Conservation (phyloP, 179 eudicot genomes). For the Gypsophila paniculata region DNA sequence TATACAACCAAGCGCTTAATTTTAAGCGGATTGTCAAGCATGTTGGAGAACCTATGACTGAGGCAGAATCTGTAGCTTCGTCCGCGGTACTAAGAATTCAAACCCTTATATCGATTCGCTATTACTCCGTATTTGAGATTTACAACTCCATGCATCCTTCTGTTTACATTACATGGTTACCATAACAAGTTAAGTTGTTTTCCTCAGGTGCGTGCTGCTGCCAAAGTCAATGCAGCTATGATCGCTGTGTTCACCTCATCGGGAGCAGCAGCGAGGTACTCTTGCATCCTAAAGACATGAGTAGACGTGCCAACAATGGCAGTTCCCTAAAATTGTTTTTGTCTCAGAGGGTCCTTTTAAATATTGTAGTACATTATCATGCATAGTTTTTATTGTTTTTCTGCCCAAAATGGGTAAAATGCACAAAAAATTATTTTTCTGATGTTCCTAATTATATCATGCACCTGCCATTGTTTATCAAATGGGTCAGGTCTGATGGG, state of each 20-base stretch:
- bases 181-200: not conserved
- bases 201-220: slow-evolving; percentile 49
- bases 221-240: slow-evolving; percentile 51
- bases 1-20: slow-evolving; percentile 61
- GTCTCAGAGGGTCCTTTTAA: too few relatives aligned
- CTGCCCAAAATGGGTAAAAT: too few relatives aligned
- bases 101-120: not conserved
- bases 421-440: too few relatives aligned
- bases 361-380: too few relatives aligned
- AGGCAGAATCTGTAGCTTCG: slow-evolving; percentile 85
- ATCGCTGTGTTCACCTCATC: slow-evolving; percentile 58
- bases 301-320: not conserved
- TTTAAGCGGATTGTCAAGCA: slow-evolving; percentile 64
- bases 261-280: slow-evolving; percentile 57
- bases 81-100: slow-evolving; percentile 56
- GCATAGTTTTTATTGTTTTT: too few relatives aligned
- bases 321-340: too few relatives aligned
- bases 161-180: not conserved
- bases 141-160: not conserved
- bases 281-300: not conserved
- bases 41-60: slow-evolving; percentile 81
- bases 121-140: not conserved
- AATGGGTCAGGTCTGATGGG: too few relatives aligned
- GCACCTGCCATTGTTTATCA: too few relatives aligned
- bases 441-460: too few relatives aligned